Evolutionary conservation across 2,329 filamentous ascomycete genomes (phyloP), one percentile per base, ranked within the genome.

Genomic region (Trematosphaeria pertusa): DNA sequence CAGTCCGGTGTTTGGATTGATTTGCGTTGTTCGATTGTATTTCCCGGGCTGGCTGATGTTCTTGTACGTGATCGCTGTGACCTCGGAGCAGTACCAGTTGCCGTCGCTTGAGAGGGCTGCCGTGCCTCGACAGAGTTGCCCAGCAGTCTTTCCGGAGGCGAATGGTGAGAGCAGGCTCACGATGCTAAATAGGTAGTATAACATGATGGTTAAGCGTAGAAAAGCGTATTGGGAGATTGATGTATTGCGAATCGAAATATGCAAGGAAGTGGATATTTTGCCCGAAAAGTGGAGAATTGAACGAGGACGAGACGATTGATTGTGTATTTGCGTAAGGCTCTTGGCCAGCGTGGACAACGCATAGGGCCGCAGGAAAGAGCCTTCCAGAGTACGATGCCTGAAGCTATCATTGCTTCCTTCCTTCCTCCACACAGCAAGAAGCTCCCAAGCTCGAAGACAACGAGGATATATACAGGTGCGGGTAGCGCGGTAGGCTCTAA

Each of bases 11-110:
- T 72, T 64, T 12, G 75, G 59, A 49, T 81, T 75, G 82, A 91
- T 89, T 43, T 64, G 61, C 19, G 78, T 82, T 26, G 91, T 81
- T 43, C 81, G 79, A 48, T 87, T 79, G 75, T 89, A 92, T 34
- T 73, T 75, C 30, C 87, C 87, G 33, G 77, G 58, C 37, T 76
- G 75, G 21, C 81, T 81, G 58, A 89, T 79, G 44, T 83, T 82
- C 48, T 72, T 72, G 70, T 90, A 91, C n/a, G 82, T 80, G 69
- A 92, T 86, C 37, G 84, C 81, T 46, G 80, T 72, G 46, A 91
- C 85, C 30, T 78, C 64, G 46, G 83, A 77, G 70, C 86, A 88
- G 73, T 86, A 89, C 74, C 73, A 86, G 70, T 89, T 89, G 50
- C 83, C 82, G 18, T 68, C 64, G 45, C 75, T 67, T 12, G 57